Evolutionary conservation across 345 rosid species (phyloP).

Genomic region (Gynandropsis gynandra): DNA sequence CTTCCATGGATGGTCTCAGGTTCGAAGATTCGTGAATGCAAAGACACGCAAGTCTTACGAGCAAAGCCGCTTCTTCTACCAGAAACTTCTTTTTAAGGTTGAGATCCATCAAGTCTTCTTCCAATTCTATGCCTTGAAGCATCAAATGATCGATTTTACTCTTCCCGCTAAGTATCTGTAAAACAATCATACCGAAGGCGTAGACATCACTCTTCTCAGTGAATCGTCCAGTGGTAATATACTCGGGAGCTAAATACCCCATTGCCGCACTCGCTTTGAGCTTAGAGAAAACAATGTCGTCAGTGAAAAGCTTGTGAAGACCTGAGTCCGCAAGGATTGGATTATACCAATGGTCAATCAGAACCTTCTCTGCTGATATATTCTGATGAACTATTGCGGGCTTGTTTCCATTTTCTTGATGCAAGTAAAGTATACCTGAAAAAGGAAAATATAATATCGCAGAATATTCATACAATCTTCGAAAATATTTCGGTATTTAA

Average conservation of each 20-base stretch:
- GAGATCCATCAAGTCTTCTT: slow-evolving; percentile 52
- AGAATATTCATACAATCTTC: too few species aligned
- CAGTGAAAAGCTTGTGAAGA: slow-evolving; percentile 81
- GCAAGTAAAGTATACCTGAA: slow-evolving; percentile 72
- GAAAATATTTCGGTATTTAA: too few species aligned
- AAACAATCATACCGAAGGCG: slow-evolving; percentile 70
- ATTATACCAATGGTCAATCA: slow-evolving; percentile 54
- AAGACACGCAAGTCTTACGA: slow-evolving; percentile 49
- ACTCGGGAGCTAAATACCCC: slow-evolving; percentile 98
- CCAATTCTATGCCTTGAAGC: slow-evolving; percentile 46
- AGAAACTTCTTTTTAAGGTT: slow-evolving; percentile 58
- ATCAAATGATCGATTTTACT: slow-evolving; percentile 35
- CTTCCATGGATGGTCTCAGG: slow-evolving; percentile 66
- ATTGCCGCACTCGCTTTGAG: slow-evolving; percentile 95
- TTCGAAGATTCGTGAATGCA: slow-evolving; percentile 70
- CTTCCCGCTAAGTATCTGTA: slow-evolving; percentile 81
- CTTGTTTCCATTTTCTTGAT: slow-evolving; percentile 55
- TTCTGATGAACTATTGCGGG: slow-evolving; percentile 73
- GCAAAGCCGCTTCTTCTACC: slow-evolving; percentile 50
- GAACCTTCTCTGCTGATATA: slow-evolving; percentile 75
- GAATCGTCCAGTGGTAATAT: slow-evolving; percentile 76
- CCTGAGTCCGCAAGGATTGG: slow-evolving; percentile 79
- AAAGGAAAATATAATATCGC: too few species aligned
- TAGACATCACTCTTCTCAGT: slow-evolving; percentile 87
- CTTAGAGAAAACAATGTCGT: slow-evolving; percentile 77